Evolutionary conservation across 2,329 filamentous ascomycete genomes (phyloP), one percentile per base, ranked within the genome.

Genomic region (Calonectria henricotiae): DNA sequence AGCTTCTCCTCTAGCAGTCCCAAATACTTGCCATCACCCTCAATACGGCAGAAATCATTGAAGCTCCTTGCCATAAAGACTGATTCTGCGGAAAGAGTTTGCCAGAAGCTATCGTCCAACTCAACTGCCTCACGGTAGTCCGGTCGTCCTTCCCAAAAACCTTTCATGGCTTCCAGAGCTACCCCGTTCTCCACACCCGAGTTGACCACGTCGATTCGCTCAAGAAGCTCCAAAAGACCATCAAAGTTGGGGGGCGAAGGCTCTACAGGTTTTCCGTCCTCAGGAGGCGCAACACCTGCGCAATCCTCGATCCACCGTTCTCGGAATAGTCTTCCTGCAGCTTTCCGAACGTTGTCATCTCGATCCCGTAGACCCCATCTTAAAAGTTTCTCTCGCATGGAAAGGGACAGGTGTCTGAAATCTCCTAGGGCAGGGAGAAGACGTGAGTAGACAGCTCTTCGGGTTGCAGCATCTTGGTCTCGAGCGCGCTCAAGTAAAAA

Each of bases 301-400:
- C 95, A 98, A 79, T 98, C 94, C 79, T 98, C 96, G 71, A 99
- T 96, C 96, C 96, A 99, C n/a, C 94, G 90, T 79, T 98, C 95
- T 71, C 93, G 91, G 84, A 99, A 99, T 7, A 98, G 86, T 54
- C 94, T 92, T 8, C 93, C 94, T 4, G 96, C 94, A 9, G 96
- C 96, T 81, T 98, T 97, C 63, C 95, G 91, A 13, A 99, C 96
- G 75, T 93, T 94, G 75, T 98, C 96, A 75, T 99, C 96, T 81
- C 96, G 90, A 80, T 99, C 96, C 44, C 95, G 91, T 46, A 99
- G 86, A 62, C 96, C 96, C 96, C 96, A 99, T 44, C 96, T 90
- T 32, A 99, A 88, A 37, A 99, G 87, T 82, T 98, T 98, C 82
- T 99, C 96, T 79, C 96, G 89, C 91, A 98, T 97, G 1, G 93